Percentiles rank a stretch among this genome's conserved stretches.
phyloP scores from a whole-genome alignment of 352 stramenopile species.

The Pythium scleroteichum region DNA sequence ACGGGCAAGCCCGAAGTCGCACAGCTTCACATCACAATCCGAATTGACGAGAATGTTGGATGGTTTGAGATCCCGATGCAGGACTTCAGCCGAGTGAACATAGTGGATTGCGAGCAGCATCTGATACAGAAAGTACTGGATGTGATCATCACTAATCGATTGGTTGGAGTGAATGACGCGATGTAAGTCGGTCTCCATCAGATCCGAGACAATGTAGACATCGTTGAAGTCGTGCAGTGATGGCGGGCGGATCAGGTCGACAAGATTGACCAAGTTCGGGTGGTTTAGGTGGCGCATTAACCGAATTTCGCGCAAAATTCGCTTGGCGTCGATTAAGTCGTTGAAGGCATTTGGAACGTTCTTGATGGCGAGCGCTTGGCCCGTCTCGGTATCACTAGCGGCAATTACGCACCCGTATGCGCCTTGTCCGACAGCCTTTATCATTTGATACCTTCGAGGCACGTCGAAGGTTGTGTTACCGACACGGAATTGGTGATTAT shows the following conservation, averaged over 20 bases:
- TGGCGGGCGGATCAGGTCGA: constrained; percentile 75
- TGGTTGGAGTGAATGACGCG: constrained; percentile 90
- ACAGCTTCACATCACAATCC: constrained; percentile 90
- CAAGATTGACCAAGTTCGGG: constrained; percentile 80
- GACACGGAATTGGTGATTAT: constrained; percentile 88
- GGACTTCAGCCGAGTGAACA: constrained; percentile 97
- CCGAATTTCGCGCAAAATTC: constrained; percentile 86
- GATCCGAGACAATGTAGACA: constrained; percentile 90
- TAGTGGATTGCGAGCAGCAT: constrained; percentile 96
- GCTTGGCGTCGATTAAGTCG: constrained; percentile 86
- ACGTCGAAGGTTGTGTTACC: constrained; percentile 88
- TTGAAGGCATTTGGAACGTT: constrained; percentile 95
- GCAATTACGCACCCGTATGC: constrained; percentile 92
- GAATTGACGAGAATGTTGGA: constrained; percentile 90
- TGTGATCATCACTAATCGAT: constrained; percentile 83
- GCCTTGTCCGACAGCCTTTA: constrained; percentile 88
- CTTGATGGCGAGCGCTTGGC: constrained; percentile 94
- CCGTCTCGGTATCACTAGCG: constrained; percentile 83
- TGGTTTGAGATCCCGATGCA: constrained; percentile 88
- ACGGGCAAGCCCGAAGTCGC: constrained; percentile 91
- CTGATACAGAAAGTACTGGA: constrained; percentile 91
- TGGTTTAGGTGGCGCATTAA: constrained; percentile 88
- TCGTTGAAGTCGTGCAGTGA: constrained; percentile 89
- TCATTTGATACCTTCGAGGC: constrained; percentile 86
- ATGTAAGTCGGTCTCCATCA: constrained; percentile 92